Base-by-base conservation (phyloP, 2,329 filamentous ascomycete species). In the Ophiostoma australiae region DNA sequence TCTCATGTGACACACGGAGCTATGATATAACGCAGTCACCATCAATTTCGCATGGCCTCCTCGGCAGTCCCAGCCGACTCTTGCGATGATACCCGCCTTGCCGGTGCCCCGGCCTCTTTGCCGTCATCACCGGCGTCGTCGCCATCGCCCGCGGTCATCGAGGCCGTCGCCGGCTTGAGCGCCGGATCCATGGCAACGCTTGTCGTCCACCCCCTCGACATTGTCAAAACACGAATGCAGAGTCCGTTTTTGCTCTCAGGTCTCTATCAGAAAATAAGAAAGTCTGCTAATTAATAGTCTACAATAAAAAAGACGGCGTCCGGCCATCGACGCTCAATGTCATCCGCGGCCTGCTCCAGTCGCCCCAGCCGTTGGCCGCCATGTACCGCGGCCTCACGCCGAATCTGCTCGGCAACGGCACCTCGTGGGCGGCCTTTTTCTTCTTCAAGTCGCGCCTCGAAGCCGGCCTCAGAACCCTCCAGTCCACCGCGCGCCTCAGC, bases 151-250 rank as follows among this genome's bases (percentile, higher is more conserved):
- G 92, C 91, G 76, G 80, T 91, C 78, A 87, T 97, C 80, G 95
- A 98, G 86, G 90, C 91, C 77, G 84, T 94, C 79, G 93, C 95
- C 73, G 95, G 95, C 76, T 90, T 99, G 80, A 91, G 90, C 74
- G 95, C 95, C 72, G 95, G 95, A 73, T 86, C 93, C 71, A 86
- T 93, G 76, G 91, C 94, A 70, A 98, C 95, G 33, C 85, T 98
- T 68, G 90, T 89, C 71, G 91, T 95, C 69, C 94, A 98, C 79
- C 95, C 95, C 41, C 88, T 99, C 72, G 95, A 99, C 81, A 89
- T 99, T 74, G 89, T 98, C 79, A 99, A 99, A 85, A 98, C 94
- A 73, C 91, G 95, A 74, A 89, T 99, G 78, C 95, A 99, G 82
- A 89, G 92, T 93, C 82, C 72, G 82, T 78, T 23, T 1, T 31